A percentile compares a stretch with the other conserved stretches of the same genome.
Conservation (phyloP, 768 basidiomycete species). For the Strobilomyces dryophilus region DNA sequence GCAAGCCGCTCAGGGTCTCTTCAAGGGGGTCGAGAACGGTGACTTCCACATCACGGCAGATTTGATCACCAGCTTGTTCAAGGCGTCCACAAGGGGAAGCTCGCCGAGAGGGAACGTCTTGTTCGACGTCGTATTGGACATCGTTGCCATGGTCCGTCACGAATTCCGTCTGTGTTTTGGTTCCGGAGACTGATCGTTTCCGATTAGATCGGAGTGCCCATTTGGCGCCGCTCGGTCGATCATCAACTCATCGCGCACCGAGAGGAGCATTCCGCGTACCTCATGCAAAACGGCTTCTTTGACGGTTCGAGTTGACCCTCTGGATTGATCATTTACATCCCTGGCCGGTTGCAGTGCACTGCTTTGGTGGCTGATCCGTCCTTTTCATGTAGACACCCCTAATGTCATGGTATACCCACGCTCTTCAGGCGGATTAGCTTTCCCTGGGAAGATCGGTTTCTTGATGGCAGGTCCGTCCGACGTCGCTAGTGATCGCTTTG, state of each 20-base stretch:
- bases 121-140: conserved; percentile 44
- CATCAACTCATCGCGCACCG: conserved; percentile 42
- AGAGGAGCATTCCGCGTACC: conserved; percentile 44
- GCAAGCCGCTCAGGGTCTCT: conserved; percentile 52
- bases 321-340: not conserved
- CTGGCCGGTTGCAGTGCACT: not conserved
- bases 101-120: conserved; percentile 55
- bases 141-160: conserved; percentile 42
- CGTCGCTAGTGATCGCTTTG: not conserved
- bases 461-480: not conserved
- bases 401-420: not conserved
- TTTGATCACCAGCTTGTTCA: conserved; percentile 62
- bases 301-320: conserved; percentile 2
- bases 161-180: not conserved
- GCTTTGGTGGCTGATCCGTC: not conserved
- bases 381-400: not conserved
- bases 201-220: conserved; percentile 44
- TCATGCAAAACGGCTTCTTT: conserved; percentile 43
- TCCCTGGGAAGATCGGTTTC: not conserved
- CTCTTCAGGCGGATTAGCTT: not conserved
- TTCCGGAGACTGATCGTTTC: not conserved
- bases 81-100: conserved; percentile 59
- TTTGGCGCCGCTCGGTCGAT: conserved; percentile 52
- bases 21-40: conserved; percentile 67
- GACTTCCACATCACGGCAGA: conserved; percentile 75